Evolutionary conservation across 2,329 filamentous ascomycete species (phyloP).

Genomic region (Shiraia sp.): DNA sequence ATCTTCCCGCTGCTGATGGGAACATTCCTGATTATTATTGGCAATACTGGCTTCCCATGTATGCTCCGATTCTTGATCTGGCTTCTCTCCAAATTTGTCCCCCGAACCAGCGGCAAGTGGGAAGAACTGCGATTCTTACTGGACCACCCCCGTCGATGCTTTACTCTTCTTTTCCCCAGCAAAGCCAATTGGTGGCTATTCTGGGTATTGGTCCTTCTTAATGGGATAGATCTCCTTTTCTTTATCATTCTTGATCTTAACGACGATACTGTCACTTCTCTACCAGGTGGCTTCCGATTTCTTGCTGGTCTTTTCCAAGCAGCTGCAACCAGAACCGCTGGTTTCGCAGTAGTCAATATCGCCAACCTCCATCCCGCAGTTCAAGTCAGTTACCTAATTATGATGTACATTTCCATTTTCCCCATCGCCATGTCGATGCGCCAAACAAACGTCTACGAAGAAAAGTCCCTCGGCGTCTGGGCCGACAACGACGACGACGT

Average conservation of each 20-base stretch:
- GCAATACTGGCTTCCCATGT: slow-evolving; percentile 93
- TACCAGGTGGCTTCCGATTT: slow-evolving; percentile 75
- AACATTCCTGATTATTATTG: slow-evolving; percentile 87
- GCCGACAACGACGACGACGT: slow-evolving; percentile 54
- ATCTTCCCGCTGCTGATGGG: slow-evolving; percentile 76
- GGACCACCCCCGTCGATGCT: slow-evolving; percentile 93
- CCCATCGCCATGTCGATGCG: slow-evolving; percentile 95
- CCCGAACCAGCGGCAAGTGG: slow-evolving; percentile 71
- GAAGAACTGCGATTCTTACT: slow-evolving; percentile 90
- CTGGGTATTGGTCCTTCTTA: slow-evolving; percentile 78
- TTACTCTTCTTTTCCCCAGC: slow-evolving; percentile 89
- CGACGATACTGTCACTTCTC: slow-evolving; percentile 65
- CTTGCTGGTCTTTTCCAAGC: slow-evolving; percentile 91
- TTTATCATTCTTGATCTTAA: slow-evolving; percentile 91
- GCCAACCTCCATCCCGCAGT: slow-evolving; percentile 82
- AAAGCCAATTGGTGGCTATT: slow-evolving; percentile 96
- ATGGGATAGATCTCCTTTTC: slow-evolving; percentile 82
- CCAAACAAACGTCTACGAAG: slow-evolving; percentile 94
- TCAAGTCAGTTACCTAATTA: slow-evolving; percentile 91
- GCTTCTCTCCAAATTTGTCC: slow-evolving; percentile 69
- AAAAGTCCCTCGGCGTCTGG: slow-evolving; percentile 80
- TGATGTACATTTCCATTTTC: slow-evolving; percentile 99
- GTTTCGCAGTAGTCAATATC: slow-evolving; percentile 81
- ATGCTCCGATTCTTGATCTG: slow-evolving; percentile 95
- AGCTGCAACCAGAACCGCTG: slow-evolving; percentile 84